phyloP scores from a whole-genome alignment of 257 asterid species.

The Solanum chiquidenum region DNA sequence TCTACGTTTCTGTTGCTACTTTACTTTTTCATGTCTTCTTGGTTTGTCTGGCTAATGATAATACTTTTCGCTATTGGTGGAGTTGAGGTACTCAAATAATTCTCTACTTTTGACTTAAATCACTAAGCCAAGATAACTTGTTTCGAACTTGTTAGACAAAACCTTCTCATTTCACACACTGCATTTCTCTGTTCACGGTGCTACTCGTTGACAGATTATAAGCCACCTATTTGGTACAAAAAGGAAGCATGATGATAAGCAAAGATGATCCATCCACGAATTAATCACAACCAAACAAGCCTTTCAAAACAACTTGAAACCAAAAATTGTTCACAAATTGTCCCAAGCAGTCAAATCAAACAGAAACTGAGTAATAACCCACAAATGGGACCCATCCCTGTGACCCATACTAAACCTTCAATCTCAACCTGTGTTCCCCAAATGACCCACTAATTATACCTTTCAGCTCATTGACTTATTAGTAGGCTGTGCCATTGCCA shows the following conservation, averaged over 20 bases:
- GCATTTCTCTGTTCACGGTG: neutral
- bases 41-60: conserved; percentile 96
- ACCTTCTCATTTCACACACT: neutral
- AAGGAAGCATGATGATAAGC: neutral
- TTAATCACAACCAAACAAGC: neutral
- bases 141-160: neutral
- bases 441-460: neutral
- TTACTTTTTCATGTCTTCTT: conserved; percentile 88
- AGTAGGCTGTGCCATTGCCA: neutral
- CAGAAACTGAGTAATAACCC: neutral
- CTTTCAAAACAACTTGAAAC: neutral
- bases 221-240: neutral
- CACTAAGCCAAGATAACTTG: neutral
- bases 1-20: conserved; percentile 91
- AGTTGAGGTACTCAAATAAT: conserved; percentile 59
- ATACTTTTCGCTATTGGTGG: conserved; percentile 92
- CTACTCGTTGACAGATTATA: neutral
- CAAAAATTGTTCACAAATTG: neutral
- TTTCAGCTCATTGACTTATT: neutral
- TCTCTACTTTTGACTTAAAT: neutral
- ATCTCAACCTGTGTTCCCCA: neutral
- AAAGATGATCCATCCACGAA: neutral
- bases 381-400: neutral
- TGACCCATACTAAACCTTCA: neutral
- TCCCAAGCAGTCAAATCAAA: neutral